Evolutionary conservation across 129 eudicot species (phyloP).

Genomic region (Chrysanthemum seticuspe): DNA sequence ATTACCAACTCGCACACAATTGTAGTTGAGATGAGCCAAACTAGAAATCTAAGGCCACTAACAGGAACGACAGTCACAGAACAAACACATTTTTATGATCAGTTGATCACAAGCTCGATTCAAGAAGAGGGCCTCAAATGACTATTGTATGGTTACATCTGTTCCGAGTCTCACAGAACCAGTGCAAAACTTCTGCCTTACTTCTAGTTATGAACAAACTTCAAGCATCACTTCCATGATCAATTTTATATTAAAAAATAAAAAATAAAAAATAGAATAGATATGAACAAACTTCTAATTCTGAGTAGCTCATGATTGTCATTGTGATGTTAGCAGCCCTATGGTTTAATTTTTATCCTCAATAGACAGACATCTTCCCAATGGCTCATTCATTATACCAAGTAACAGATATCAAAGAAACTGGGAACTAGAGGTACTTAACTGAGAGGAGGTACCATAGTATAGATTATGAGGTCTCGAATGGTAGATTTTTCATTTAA

Average conservation of each 20-base stretch:
- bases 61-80: neutral
- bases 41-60: conserved; percentile 1
- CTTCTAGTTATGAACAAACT: neutral
- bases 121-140: neutral
- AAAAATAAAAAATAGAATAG: no score
- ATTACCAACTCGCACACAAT: neutral
- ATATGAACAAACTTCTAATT: neutral
- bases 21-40: neutral
- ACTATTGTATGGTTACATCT: neutral
- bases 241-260: no score
- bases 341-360: neutral
- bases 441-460: no score
- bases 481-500: neutral
- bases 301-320: neutral
- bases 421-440: neutral
- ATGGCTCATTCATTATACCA: neutral
- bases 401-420: conserved; percentile 4
- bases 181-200: neutral
- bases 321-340: neutral
- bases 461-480: no score
- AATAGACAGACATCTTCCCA: conserved; percentile 5
- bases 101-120: neutral
- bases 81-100: neutral
- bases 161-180: no score
- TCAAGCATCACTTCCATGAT: neutral